Percentiles rank a stretch among this genome's conserved stretches.
Evolutionary conservation across 129 eudicot species (phyloP).

Genomic region (Escallonia herrerae): DNA sequence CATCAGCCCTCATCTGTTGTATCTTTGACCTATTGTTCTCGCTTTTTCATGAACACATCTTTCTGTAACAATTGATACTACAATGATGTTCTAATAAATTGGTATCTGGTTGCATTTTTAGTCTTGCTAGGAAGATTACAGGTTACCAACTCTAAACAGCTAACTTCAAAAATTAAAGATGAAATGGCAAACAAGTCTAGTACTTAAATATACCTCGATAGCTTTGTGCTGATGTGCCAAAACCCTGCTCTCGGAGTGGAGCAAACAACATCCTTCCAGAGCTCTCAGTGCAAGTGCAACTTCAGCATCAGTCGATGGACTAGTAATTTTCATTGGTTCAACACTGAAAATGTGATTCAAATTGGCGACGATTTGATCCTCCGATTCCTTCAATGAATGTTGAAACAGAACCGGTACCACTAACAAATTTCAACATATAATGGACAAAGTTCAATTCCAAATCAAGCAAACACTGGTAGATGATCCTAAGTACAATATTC

Average conservation of each 20-base stretch:
- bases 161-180: not conserved
- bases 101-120: too few species aligned
- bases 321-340: constrained; percentile 61
- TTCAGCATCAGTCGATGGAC: constrained; percentile 87
- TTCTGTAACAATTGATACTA: too few species aligned
- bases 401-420: constrained; percentile 86
- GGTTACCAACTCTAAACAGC: too few species aligned
- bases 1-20: too few species aligned
- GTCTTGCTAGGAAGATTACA: too few species aligned
- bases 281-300: constrained; percentile 91
- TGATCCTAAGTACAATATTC: not conserved
- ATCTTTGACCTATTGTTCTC: too few species aligned
- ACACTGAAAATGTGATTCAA: constrained; percentile 71
- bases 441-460: constrained; percentile 5
- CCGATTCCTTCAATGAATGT: constrained; percentile 65
- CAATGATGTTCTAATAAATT: too few species aligned
- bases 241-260: constrained; percentile 66
- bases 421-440: constrained; percentile 3
- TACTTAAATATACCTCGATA: constrained; percentile 38
- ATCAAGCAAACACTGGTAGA: not conserved
- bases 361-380: constrained; percentile 58
- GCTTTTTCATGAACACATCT: too few species aligned
- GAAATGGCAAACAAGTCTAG: not conserved
- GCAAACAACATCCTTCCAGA: constrained; percentile 92
- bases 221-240: constrained; percentile 78